A percentile compares a stretch with the other conserved stretches of the same genome.
Evolutionary conservation across 768 basidiomycete species (phyloP).

Genomic region (Phylloporus sp.): DNA sequence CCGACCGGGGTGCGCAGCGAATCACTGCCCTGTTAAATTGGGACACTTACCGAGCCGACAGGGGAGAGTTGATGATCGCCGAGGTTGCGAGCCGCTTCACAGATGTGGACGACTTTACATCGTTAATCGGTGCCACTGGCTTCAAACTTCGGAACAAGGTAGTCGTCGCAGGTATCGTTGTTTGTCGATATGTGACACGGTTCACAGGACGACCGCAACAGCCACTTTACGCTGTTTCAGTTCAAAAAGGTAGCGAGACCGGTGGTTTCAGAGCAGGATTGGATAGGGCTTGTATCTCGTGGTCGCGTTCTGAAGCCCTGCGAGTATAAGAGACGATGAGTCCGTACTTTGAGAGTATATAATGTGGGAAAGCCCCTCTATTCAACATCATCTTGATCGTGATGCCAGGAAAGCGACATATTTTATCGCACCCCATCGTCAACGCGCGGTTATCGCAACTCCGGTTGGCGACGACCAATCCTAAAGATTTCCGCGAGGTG

Average conservation of each 20-base stretch:
- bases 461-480: slow-evolving; percentile 50
- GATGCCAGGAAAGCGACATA: slow-evolving; percentile 40
- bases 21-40: neutral
- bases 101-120: slow-evolving; percentile 59
- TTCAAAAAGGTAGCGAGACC: slow-evolving; percentile 59
- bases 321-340: slow-evolving; percentile 84
- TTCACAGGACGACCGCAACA: slow-evolving; percentile 69
- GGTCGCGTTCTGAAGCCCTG: slow-evolving; percentile 74
- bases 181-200: neutral
- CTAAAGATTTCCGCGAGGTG: slow-evolving; percentile 81
- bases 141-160: slow-evolving; percentile 73
- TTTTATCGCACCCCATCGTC: slow-evolving; percentile 67
- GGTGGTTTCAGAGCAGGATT: slow-evolving; percentile 51
- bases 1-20: slow-evolving; percentile 60
- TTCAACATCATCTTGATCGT: slow-evolving; percentile 1
- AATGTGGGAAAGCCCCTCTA: neutral
- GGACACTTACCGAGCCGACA: slow-evolving; percentile 25
- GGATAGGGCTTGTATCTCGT: slow-evolving; percentile 48
- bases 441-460: slow-evolving; percentile 70
- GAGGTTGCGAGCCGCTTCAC: slow-evolving; percentile 86
- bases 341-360: neutral
- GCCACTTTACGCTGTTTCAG: slow-evolving; percentile 81
- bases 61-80: slow-evolving; percentile 81
- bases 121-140: slow-evolving; percentile 60
- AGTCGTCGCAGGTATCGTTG: neutral